phyloP scores from a whole-genome alignment of 208 protist genomes.

The Leishmania arabica region DNA sequence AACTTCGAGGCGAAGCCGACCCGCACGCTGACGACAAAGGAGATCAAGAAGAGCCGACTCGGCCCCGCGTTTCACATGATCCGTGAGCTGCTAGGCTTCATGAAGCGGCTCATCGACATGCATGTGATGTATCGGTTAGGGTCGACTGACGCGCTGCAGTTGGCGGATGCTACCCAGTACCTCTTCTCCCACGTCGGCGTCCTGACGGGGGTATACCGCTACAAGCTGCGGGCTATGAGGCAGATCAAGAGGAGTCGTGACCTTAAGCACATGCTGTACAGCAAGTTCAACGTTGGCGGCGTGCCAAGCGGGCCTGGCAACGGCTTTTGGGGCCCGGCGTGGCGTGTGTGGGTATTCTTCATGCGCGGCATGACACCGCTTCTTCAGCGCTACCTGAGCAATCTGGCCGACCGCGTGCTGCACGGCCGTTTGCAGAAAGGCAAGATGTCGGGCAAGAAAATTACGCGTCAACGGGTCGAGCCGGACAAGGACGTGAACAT shows the following conservation, averaged over 20 bases:
- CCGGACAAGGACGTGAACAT: conserved; percentile 99
- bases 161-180: conserved; percentile 99
- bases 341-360: conserved; percentile 99
- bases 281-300: conserved; percentile 98
- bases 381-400: conserved; percentile 99
- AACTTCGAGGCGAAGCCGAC: conserved; percentile 99
- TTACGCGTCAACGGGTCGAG: conserved; percentile 99
- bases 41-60: conserved; percentile 99
- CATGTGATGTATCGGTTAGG: conserved; percentile 99
- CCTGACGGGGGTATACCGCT: conserved; percentile 99
- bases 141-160: conserved; percentile 98
- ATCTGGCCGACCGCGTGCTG: conserved; percentile 99
- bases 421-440: conserved; percentile 96
- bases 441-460: conserved; percentile 98
- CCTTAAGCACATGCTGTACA: conserved; percentile 99
- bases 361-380: conserved; percentile 99
- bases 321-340: conserved; percentile 99
- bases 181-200: conserved; percentile 99
- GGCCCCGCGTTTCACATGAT: conserved; percentile 99
- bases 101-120: conserved; percentile 99
- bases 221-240: conserved; percentile 99
- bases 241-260: conserved; percentile 99
- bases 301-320: conserved; percentile 98
- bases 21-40: conserved; percentile 99
- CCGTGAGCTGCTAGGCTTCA: conserved; percentile 99